phyloP scores from a whole-genome alignment of 73 alveolate genomes.

The Strombidium stylifer region DNA sequence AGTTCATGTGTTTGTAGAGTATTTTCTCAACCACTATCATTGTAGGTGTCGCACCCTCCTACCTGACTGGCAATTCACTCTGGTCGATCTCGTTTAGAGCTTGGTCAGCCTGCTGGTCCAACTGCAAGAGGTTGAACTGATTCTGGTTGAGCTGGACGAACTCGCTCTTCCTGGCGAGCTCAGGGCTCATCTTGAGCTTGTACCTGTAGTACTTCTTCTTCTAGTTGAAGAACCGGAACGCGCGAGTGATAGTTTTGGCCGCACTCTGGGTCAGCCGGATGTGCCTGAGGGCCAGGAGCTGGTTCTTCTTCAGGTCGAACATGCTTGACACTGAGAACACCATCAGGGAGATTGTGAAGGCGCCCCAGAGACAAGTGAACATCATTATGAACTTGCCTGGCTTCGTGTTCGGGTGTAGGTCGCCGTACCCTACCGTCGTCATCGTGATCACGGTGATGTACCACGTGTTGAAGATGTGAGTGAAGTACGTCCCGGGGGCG shows the following conservation, averaged over 20 bases:
- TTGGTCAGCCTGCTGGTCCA: too few species aligned
- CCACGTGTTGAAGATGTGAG: slow-evolving; percentile 28
- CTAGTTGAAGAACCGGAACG: slow-evolving; percentile 37
- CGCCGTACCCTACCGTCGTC: slow-evolving; percentile 84
- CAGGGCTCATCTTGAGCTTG: too few species aligned
- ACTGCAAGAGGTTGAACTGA: too few species aligned
- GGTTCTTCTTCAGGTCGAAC: slow-evolving; percentile 15
- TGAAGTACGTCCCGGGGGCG: slow-evolving; percentile 22
- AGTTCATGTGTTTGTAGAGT: too few species aligned
- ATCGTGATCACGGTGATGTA: slow-evolving; percentile 65
- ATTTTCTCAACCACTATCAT: too few species aligned
- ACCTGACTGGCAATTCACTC: too few species aligned
- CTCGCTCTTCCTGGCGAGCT: too few species aligned
- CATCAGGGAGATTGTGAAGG: slow-evolving; percentile 66
- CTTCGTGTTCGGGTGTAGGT: slow-evolving; percentile 55
- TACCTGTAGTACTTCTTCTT: slow-evolving; percentile 17
- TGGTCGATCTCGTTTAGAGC: too few species aligned
- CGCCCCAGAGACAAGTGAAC: slow-evolving; percentile 73
- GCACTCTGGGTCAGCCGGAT: slow-evolving; percentile 37
- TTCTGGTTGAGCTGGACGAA: too few species aligned
- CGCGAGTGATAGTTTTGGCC: slow-evolving; percentile 40
- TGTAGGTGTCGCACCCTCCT: too few species aligned
- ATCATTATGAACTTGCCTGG: slow-evolving; percentile 65
- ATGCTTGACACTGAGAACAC: slow-evolving; percentile 49
- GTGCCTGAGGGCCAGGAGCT: slow-evolving; percentile 40